Evolutionary conservation across 192 early-diverging fungal genomes (phyloP).

Genomic region (Backusella mclennaniae): DNA sequence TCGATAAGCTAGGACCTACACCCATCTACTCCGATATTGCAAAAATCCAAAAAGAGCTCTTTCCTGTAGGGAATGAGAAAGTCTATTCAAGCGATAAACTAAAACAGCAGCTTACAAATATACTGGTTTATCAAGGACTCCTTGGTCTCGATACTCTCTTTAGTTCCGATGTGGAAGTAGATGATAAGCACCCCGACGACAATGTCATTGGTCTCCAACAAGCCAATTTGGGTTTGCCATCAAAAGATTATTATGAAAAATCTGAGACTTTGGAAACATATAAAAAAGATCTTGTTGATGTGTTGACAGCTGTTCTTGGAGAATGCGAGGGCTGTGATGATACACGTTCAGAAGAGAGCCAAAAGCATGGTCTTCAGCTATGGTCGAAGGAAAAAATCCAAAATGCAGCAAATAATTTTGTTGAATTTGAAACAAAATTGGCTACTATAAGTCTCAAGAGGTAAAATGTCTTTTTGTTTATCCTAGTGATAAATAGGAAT

Average conservation of each 20-base stretch:
- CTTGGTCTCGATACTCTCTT: conserved; percentile 37
- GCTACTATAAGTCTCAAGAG: conserved; percentile 45
- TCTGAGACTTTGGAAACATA: conserved; percentile 42
- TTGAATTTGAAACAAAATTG: conserved; percentile 57
- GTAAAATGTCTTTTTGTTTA: conserved; percentile 18
- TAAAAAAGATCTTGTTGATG: conserved; percentile 37
- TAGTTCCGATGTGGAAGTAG: conserved; percentile 44
- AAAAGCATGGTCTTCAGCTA: not conserved
- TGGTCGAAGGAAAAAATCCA: conserved; percentile 1
- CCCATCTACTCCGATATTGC: conserved; percentile 40
- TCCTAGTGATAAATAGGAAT: not conserved
- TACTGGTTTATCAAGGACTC: not conserved
- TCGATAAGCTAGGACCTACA: conserved; percentile 36
- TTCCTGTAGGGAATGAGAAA: not conserved
- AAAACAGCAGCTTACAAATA: not conserved
- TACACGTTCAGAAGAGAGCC: not conserved
- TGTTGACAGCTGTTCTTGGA: conserved; percentile 39
- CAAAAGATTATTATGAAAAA: conserved; percentile 65
- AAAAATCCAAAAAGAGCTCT: conserved; percentile 33
- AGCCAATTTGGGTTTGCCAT: conserved; percentile 57
- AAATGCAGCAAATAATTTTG: conserved; percentile 42
- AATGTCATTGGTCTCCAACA: conserved; percentile 52
- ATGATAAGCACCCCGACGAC: conserved; percentile 56
- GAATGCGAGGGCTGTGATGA: not conserved
- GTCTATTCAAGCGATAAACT: not conserved